phyloP scores from a whole-genome alignment of 2,329 filamentous ascomycete genomes.

The Colletotrichum gloeosporioides region DNA sequence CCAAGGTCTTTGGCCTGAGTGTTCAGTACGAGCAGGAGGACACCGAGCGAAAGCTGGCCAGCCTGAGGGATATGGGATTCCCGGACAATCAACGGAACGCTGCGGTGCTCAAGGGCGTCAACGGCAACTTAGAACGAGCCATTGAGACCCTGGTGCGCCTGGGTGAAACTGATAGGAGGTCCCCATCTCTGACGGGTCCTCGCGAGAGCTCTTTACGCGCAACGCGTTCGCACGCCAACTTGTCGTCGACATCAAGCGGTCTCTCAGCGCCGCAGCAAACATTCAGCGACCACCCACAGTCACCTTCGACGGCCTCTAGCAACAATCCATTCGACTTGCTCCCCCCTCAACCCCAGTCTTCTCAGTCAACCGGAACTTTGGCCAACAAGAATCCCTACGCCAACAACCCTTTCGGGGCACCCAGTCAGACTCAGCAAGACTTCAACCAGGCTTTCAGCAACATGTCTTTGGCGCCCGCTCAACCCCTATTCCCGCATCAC shows the following conservation, averaged over 20 bases:
- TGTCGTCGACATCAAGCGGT: slow-evolving; percentile 41
- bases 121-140: slow-evolving; percentile 84
- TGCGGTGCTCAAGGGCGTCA: slow-evolving; percentile 80
- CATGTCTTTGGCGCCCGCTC: slow-evolving; percentile 68
- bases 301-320: slow-evolving; percentile 55
- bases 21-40: slow-evolving; percentile 64
- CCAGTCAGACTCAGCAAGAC: slow-evolving; percentile 46
- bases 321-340: slow-evolving; percentile 75
- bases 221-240: slow-evolving; percentile 61
- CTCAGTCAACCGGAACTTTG: slow-evolving; percentile 68
- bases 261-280: slow-evolving; percentile 34
- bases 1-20: slow-evolving; percentile 72
- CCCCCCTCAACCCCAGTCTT: slow-evolving; percentile 62
- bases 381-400: slow-evolving; percentile 64
- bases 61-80: slow-evolving; percentile 91
- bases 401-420: slow-evolving; percentile 74
- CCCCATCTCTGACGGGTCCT: slow-evolving; percentile 46
- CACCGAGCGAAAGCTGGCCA: slow-evolving; percentile 77
- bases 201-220: slow-evolving; percentile 53
- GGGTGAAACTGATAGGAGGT: slow-evolving; percentile 68
- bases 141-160: slow-evolving; percentile 85
- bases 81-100: slow-evolving; percentile 81
- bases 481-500: slow-evolving; percentile 76
- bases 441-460: slow-evolving; percentile 77
- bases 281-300: slow-evolving; percentile 27